These are phyloP conservation scores for Auriculariales sp. DNA, from an alignment of 768 basidiomycete genomes.

Conservation along the genomic window DNA sequence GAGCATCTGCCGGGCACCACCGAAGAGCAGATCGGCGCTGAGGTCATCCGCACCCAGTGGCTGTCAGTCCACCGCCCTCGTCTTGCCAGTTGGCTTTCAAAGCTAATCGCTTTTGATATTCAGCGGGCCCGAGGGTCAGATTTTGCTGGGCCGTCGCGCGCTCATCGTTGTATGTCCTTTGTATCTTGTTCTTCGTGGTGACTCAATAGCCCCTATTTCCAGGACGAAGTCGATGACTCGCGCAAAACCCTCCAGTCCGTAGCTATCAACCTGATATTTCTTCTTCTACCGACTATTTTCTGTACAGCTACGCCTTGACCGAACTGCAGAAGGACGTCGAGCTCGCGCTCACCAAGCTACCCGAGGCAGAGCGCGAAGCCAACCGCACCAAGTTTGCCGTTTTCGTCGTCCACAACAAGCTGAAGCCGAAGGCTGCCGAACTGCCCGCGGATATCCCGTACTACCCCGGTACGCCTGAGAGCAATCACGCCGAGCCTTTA, in stretches of 20 bases:
- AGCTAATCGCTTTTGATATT: background rate
- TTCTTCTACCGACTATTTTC: background rate
- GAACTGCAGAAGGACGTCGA: constrained; percentile 88
- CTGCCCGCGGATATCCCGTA: constrained; percentile 55
- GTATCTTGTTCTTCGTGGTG: constrained; percentile 1
- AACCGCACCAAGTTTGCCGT: constrained; percentile 73
- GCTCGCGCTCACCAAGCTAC: constrained; percentile 41
- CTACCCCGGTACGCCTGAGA: background rate
- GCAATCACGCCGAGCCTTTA: background rate
- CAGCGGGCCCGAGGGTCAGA: constrained; percentile 53
- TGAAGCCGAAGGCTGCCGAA: constrained; percentile 68
- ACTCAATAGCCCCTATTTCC: constrained; percentile 1
- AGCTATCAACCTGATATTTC: constrained; percentile 2
- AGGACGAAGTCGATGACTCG: constrained; percentile 85
- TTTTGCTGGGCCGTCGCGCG: constrained; percentile 64
- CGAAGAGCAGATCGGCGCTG: constrained; percentile 57
- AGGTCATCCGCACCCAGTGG: constrained; percentile 96
- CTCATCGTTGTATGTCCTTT: constrained; percentile 58
- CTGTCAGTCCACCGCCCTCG: constrained; percentile 38
- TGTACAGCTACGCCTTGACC: constrained; percentile 64
- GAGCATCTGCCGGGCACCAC: constrained; percentile 72
- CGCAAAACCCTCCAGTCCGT: constrained; percentile 77
- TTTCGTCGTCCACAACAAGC: constrained; percentile 93
- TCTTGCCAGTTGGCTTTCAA: background rate
- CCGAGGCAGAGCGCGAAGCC: constrained; percentile 61